These are phyloP conservation scores for Melanogaster broomeanus DNA, from an alignment of 768 basidiomycete species.

Conservation along the genomic window DNA sequence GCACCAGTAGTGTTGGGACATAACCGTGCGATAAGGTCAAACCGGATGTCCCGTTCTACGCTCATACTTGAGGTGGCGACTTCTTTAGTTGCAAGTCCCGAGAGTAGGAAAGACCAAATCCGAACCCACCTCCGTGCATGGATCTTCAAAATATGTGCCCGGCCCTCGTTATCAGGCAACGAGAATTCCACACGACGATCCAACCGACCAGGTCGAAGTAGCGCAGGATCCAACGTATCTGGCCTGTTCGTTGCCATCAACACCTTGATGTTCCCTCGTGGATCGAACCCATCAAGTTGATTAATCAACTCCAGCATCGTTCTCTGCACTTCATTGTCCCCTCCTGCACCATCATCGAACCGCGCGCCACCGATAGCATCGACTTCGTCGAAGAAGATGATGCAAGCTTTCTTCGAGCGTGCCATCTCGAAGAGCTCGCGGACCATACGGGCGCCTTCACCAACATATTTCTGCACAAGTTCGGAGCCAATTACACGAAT, in stretches of 20 bases:
- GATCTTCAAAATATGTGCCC: conserved; percentile 95
- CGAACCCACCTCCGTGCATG: conserved; percentile 83
- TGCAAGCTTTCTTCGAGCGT: conserved; percentile 96
- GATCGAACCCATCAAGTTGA: conserved; percentile 97
- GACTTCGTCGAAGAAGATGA: conserved; percentile 99
- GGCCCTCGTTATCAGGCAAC: conserved; percentile 91
- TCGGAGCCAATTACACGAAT: conserved; percentile 99
- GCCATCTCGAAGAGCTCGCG: conserved; percentile 99
- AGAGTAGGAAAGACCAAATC: background rate
- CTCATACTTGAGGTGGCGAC: conserved; percentile 70
- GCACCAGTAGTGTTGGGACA: conserved; percentile 99
- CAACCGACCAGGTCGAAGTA: conserved; percentile 92
- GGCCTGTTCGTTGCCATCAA: conserved; percentile 99
- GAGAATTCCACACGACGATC: conserved; percentile 98
- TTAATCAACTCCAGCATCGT: conserved; percentile 99
- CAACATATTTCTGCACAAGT: conserved; percentile 99
- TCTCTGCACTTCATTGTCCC: conserved; percentile 98
- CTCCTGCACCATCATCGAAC: conserved; percentile 98
- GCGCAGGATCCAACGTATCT: conserved; percentile 95
- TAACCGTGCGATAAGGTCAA: conserved; percentile 93
- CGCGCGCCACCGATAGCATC: conserved; percentile 98
- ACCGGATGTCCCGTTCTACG: conserved; percentile 94
- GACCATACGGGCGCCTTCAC: conserved; percentile 98
- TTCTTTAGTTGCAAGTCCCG: background rate
- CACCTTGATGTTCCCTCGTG: conserved; percentile 99